Evolutionary conservation across 1,139 yeast genomes (phyloP), one percentile per base, ranked within the genome.

Genomic region (Yamadazyma trypodendri): DNA sequence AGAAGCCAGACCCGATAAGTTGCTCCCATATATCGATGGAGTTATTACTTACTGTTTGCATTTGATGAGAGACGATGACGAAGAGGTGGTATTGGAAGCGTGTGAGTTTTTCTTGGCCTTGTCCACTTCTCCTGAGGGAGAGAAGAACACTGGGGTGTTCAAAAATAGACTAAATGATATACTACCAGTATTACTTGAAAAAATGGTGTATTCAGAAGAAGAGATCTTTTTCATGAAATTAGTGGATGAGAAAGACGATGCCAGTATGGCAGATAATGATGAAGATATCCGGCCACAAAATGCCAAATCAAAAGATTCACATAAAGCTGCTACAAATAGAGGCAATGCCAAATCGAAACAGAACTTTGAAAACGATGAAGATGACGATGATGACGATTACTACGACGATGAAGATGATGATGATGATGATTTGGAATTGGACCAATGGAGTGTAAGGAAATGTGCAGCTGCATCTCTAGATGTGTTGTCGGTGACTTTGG

Each of bases 391-490:
- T 16, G 75, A 63, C 9, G 72, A 67, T 13, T 79, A 73, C 22
- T 77, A 71, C 16, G 76, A 70, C 25, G 78, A 72, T 5, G 84
- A 77, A 11, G 86, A 79, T 32, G 90, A 81, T 23, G 83, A 72
- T 20, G 90, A 81, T 32, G 79, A 74, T 36, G 85, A 75, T 44
- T 72, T 66, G 38, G 79, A 75, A 25, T 65, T 79, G 30, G 80
- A 80, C 34, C 90, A 82, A 50, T 92, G 98, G 98, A 88, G 84
- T 52, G 65, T 92, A 43, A 75, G 98, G 56, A 92, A 90, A 60
- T 90, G 97, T 59, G 75, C 96, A 4, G 97, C 97, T 5, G 95
- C 97, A 2, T 84, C 97, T 0, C 70, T 92, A 34, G 98, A 92
- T 58, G 76, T 83, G 2, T 68, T 92, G 43, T 84, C 97, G 0